Evolutionary conservation across 208 protist species (phyloP), one percentile per base, ranked within the genome.

Genomic region (Wallacemonas collosoma): DNA sequence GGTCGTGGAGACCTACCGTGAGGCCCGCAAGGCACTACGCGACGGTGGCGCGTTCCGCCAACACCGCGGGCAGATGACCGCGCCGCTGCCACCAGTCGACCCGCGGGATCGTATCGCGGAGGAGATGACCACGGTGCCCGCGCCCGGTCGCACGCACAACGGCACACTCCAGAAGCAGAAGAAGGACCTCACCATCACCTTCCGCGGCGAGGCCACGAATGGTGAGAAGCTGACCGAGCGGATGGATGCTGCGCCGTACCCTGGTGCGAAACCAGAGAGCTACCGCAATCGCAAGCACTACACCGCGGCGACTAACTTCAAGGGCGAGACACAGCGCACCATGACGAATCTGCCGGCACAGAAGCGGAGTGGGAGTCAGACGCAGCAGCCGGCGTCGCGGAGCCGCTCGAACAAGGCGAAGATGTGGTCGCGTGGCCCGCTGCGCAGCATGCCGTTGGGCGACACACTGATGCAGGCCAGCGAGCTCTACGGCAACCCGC

Each of bases 111-210:
- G 80, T 69, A 80, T 81, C 54, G 68, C 70, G 66, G 80, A 85
- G 67, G 75, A 87, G 76, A 61, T 79, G 68, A 63, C 68, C 51
- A 76, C 85, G 40, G 61, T 84, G 60, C 68, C 81, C 54, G 62
- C 70, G 9, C 66, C 73, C 5, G 88, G 85, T 14, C 75, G 77
- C 50, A 87, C 87, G 8, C 75, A 77, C 1, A 75, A 89, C 70
- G 70, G 79, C 67, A 85, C 87, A 2, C 50, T 87, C 55, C 63
- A 82, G 58, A 68, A 85, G 57, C 80, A 81, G 68, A 73, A 83
- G 71, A 81, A 84, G 62, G 83, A 93, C 68, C 82, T 96, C 50
- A 93, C 85, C 72, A 91, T 96, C 60, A 96, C 91, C 35, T 93
- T 96, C 65, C 86, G 85, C 35, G 91, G 91, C 9, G 82, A 90